Conservation (phyloP, 352 stramenopile genomes). For the Globisporangium spiculum region DNA sequence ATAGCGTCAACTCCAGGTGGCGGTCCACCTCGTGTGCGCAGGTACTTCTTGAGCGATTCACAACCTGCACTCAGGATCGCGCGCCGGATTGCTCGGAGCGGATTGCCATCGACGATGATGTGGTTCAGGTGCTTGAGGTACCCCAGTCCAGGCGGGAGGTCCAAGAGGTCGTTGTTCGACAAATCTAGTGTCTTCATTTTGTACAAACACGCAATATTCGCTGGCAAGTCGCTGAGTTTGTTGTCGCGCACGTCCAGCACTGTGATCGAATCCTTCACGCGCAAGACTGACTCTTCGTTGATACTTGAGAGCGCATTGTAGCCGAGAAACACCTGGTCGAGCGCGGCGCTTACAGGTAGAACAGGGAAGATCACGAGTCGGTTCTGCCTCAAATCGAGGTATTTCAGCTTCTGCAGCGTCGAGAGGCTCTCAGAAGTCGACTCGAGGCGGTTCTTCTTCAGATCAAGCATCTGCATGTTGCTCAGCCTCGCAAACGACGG, state of each 20-base stretch:
- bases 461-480: slow-evolving; percentile 62
- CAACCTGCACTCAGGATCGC: slow-evolving; percentile 62
- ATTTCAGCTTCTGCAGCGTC: slow-evolving; percentile 47
- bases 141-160: slow-evolving; percentile 69
- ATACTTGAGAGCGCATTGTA: slow-evolving; percentile 67
- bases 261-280: slow-evolving; percentile 63
- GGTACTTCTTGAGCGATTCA: slow-evolving; percentile 80
- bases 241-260: slow-evolving; percentile 83
- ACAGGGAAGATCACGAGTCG: slow-evolving; percentile 56
- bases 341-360: slow-evolving; percentile 43
- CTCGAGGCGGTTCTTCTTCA: slow-evolving; percentile 78
- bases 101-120: slow-evolving; percentile 74
- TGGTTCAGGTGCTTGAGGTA: slow-evolving; percentile 81
- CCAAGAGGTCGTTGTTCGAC: slow-evolving; percentile 76
- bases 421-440: slow-evolving; percentile 39
- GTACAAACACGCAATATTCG: slow-evolving; percentile 51
- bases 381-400: slow-evolving; percentile 76
- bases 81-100: slow-evolving; percentile 67
- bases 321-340: slow-evolving; percentile 79
- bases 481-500: slow-evolving; percentile 39
- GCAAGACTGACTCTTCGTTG: slow-evolving; percentile 54
- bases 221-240: slow-evolving; percentile 57
- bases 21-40: slow-evolving; percentile 63
- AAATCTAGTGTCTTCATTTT: slow-evolving; percentile 80
- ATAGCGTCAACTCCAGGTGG: slow-evolving; percentile 54